These are phyloP conservation scores for Sordariomycetes sp. DNA, from an alignment of 2,329 filamentous ascomycete genomes.

Conservation along the genomic window DNA sequence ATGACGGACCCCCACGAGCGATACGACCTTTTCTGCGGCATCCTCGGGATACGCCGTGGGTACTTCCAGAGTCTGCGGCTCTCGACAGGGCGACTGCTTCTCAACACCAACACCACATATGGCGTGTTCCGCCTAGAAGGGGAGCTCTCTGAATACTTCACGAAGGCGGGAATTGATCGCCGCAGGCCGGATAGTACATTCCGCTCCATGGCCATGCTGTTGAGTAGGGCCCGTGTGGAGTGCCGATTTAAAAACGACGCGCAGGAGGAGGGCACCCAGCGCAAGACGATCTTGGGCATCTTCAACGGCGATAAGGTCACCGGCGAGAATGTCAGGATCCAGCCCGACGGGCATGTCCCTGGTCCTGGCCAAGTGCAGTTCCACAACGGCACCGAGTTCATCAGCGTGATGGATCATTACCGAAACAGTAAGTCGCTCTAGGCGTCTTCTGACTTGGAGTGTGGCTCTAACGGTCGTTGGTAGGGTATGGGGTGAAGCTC, in stretches of 20 bases:
- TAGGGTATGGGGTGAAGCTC: slow-evolving; percentile 20
- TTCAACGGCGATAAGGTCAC: neutral
- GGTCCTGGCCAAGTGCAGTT: neutral
- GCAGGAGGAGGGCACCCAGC: slow-evolving; percentile 2
- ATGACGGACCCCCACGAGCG: slow-evolving; percentile 16
- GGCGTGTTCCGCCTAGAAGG: slow-evolving; percentile 33
- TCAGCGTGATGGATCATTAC: slow-evolving; percentile 29
- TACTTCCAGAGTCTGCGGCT: slow-evolving; percentile 42
- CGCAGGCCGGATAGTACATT: neutral
- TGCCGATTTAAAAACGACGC: slow-evolving; percentile 7
- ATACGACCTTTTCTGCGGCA: slow-evolving; percentile 13
- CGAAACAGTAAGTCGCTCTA: slow-evolving; percentile 20
- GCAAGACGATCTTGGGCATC: slow-evolving; percentile 3
- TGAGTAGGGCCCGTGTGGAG: slow-evolving; percentile 9
- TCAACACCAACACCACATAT: slow-evolving; percentile 42
- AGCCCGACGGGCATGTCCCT: neutral
- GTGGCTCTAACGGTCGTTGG: neutral
- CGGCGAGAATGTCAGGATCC: neutral
- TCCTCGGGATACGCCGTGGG: slow-evolving; percentile 26
- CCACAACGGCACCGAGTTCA: slow-evolving; percentile 1
- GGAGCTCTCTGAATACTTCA: slow-evolving; percentile 19
- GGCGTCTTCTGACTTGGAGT: neutral
- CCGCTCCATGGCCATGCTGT: neutral
- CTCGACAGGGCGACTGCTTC: slow-evolving; percentile 36
- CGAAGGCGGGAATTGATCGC: neutral